These are phyloP conservation scores for Drosera capensis DNA, from an alignment of 148 eudicot species.

Conservation along the genomic window DNA sequence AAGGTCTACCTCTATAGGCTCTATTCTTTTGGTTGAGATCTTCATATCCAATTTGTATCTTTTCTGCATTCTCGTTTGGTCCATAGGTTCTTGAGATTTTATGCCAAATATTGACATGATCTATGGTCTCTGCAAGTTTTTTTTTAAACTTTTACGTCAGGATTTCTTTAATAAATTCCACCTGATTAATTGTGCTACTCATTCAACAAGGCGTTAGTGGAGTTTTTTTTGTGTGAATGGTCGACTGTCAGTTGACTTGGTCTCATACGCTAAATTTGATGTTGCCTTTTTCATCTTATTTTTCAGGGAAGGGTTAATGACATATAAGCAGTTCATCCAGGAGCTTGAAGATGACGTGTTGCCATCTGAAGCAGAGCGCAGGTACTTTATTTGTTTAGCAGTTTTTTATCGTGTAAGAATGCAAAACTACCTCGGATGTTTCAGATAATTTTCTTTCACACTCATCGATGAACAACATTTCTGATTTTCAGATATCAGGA, in stretches of 20 bases:
- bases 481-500: slow-evolving; percentile 61
- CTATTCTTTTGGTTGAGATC: too few relatives aligned
- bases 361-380: slow-evolving; percentile 95
- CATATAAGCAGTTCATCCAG: slow-evolving; percentile 98
- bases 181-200: too few relatives aligned
- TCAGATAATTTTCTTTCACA: background rate
- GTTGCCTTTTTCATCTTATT: background rate
- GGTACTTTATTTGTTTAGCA: slow-evolving; percentile 21
- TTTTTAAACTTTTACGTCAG: too few relatives aligned
- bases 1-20: slow-evolving; percentile 39
- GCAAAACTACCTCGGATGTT: background rate
- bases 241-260: too few relatives aligned
- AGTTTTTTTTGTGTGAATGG: too few relatives aligned
- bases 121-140: too few relatives aligned
- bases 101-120: too few relatives aligned
- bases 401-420: background rate
- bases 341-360: slow-evolving; percentile 98
- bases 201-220: too few relatives aligned
- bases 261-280: background rate
- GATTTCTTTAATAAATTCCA: too few relatives aligned
- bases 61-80: too few relatives aligned
- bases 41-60: too few relatives aligned
- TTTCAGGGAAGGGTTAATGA: slow-evolving; percentile 87
- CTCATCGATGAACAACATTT: background rate
- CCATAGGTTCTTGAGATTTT: too few relatives aligned